These are phyloP conservation scores for Nicotiana obtusifolia DNA, from an alignment of 257 asterid genomes.

Conservation along the genomic window DNA sequence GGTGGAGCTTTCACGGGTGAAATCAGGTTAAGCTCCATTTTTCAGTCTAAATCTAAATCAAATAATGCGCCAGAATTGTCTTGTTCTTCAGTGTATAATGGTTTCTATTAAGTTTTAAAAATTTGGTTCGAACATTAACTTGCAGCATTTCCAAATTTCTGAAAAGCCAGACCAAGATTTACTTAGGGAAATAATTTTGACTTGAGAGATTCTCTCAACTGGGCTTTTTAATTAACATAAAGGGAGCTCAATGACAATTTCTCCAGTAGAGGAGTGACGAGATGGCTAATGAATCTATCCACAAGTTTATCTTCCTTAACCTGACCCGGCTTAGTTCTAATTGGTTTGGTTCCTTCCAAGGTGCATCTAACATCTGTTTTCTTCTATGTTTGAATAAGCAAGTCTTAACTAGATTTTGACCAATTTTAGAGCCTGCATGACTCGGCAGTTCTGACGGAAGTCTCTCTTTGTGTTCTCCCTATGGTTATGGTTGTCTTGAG, in stretches of 20 bases:
- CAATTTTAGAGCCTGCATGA: neutral
- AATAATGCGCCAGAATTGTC: neutral
- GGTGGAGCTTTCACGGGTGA: conserved; percentile 99
- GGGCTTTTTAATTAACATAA: no score
- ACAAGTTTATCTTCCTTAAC: neutral
- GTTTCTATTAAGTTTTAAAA: neutral
- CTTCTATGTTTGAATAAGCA: neutral
- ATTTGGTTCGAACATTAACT: neutral
- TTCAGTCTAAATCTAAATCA: neutral
- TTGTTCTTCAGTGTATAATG: neutral
- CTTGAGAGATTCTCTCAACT: no score
- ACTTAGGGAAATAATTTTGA: neutral
- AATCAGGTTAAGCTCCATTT: conserved; percentile 53
- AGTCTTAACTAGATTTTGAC: neutral
- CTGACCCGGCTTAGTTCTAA: neutral
- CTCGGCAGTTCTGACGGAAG: neutral
- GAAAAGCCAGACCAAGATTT: neutral
- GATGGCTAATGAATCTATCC: neutral
- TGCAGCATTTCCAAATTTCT: neutral
- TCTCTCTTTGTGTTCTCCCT: neutral
- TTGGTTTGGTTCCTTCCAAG: neutral
- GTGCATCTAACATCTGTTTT: neutral
- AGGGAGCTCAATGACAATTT: no score
- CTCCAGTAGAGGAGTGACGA: neutral
- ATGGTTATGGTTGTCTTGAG: neutral